These are phyloP conservation scores for Dictyostelium intermedium DNA, from an alignment of 78 protist species.

Conservation along the genomic window DNA sequence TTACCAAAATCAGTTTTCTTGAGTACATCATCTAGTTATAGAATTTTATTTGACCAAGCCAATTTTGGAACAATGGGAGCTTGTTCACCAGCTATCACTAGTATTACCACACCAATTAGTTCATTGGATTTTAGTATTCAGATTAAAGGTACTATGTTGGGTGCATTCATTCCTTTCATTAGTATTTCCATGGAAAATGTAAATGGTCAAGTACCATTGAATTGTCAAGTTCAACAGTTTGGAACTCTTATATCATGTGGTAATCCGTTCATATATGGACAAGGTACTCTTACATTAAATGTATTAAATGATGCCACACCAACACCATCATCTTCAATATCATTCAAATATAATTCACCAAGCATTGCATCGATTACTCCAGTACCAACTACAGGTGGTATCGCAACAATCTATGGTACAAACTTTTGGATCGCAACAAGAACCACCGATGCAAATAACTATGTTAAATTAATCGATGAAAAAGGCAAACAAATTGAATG, in stretches of 20 bases:
- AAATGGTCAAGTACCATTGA: neutral
- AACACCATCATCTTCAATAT: neutral
- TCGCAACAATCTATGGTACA: slow-evolving; percentile 15
- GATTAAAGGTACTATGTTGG: neutral
- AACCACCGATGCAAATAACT: neutral
- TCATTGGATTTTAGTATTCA: neutral
- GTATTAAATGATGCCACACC: neutral
- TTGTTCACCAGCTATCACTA: neutral
- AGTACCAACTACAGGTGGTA: slow-evolving; percentile 30
- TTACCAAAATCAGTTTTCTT: neutral
- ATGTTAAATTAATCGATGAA: neutral
- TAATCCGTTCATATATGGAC: slow-evolving; percentile 34
- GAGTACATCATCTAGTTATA: neutral
- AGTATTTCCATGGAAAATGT: neutral
- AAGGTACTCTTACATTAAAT: neutral
- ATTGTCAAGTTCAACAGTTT: neutral
- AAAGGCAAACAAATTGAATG: neutral
- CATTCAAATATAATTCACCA: neutral
- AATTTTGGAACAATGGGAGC: neutral
- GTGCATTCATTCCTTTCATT: neutral
- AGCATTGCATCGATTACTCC: neutral
- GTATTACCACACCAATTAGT: neutral
- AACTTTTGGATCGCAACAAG: neutral
- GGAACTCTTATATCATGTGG: neutral
- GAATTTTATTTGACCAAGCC: neutral